Evolutionary conservation across 1,139 yeast genomes (phyloP).

Genomic region (Protomyces gravidus): DNA sequence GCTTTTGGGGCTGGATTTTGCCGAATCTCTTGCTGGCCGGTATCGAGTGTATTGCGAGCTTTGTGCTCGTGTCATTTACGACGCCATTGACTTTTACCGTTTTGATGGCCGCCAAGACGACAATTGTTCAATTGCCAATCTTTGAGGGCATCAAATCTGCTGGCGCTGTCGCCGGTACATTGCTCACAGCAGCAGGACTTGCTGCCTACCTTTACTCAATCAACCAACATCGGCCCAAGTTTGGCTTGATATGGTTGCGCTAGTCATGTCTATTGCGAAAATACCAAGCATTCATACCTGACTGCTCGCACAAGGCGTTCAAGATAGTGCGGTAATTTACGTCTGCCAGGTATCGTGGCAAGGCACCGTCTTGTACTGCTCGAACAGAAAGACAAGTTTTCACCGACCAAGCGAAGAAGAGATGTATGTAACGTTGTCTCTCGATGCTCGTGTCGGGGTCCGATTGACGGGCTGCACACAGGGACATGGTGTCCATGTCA

Average conservation of each 20-base stretch:
- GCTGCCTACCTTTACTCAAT: constrained; percentile 8
- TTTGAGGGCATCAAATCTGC: not conserved
- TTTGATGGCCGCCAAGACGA: constrained; percentile 12
- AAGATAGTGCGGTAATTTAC: not conserved
- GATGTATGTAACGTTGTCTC: not conserved
- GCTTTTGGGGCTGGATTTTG: constrained; percentile 20
- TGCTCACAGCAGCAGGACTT: constrained; percentile 1
- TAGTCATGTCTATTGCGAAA: not conserved
- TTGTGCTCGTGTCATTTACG: constrained; percentile 10
- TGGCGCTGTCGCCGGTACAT: constrained; percentile 1
- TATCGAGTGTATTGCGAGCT: constrained; percentile 14
- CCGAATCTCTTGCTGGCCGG: constrained; percentile 4
- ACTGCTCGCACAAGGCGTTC: not conserved
- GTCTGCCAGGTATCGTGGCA: not conserved
- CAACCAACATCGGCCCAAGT: constrained; percentile 9
- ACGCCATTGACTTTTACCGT: constrained; percentile 19
- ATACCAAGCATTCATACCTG: not conserved
- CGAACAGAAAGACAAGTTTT: not conserved
- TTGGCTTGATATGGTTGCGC: constrained; percentile 7
- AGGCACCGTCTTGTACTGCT: not conserved
- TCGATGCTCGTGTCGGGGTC: too few species aligned
- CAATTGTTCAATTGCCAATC: constrained; percentile 12
- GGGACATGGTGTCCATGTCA: not conserved
- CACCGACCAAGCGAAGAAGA: not conserved
- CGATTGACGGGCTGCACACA: too few species aligned